Percentiles rank a stretch among this genome's conserved stretches.
Evolutionary conservation across 768 basidiomycete genomes (phyloP).

Genomic region (Suillus clintonianus): DNA sequence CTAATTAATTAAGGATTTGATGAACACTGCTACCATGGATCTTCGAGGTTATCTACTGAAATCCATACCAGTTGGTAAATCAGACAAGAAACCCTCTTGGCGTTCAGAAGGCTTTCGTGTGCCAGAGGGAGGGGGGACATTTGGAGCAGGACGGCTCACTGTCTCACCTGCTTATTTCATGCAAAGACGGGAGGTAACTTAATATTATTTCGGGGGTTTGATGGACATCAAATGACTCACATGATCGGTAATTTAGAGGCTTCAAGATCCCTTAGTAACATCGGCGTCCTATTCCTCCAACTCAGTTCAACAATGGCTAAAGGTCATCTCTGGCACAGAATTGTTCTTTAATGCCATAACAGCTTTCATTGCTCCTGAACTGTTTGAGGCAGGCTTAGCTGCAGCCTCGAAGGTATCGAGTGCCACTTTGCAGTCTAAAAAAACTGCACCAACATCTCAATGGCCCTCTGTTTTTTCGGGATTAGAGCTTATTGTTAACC

Average conservation of each 20-base stretch:
- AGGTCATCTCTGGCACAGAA: neutral
- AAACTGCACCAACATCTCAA: neutral
- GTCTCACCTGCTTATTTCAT: neutral
- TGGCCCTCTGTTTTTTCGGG: constrained; percentile 7
- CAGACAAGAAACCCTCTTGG: neutral
- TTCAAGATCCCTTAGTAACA: neutral
- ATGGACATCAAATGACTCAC: neutral
- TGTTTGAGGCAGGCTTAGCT: neutral
- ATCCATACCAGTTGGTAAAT: neutral
- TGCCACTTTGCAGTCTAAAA: neutral
- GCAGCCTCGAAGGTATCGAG: neutral
- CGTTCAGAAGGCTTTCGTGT: neutral
- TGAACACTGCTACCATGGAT: neutral
- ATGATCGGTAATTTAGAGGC: neutral
- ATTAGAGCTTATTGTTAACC: constrained; percentile 7
- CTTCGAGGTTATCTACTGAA: neutral
- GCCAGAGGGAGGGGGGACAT: neutral
- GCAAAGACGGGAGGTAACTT: neutral
- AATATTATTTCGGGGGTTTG: neutral
- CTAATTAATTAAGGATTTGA: neutral
- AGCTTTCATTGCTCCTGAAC: neutral
- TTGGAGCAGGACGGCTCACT: neutral
- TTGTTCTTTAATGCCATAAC: neutral
- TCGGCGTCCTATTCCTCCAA: neutral
- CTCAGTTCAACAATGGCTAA: neutral